Evolutionary conservation across 306 rosid genomes (phyloP).

Genomic region (Corylus heterophylla): DNA sequence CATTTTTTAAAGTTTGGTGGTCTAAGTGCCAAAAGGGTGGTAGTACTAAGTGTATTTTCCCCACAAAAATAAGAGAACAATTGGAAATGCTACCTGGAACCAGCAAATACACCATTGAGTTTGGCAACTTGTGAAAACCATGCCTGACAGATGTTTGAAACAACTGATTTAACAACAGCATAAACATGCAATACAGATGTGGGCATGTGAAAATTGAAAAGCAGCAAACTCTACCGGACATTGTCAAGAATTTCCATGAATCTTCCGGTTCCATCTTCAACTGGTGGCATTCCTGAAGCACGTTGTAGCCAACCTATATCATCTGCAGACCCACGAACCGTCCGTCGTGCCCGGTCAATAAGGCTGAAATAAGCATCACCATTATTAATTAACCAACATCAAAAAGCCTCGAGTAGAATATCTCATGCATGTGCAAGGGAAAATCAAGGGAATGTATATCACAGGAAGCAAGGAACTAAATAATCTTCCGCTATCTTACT

Average conservation of each 20-base stretch:
- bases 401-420: not conserved
- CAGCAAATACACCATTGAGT: constrained; percentile 84
- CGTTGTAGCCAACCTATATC: constrained; percentile 97
- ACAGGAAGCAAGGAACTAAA: constrained; percentile 7
- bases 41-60: too few relatives aligned
- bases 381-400: constrained; percentile 19
- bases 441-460: constrained; percentile 10
- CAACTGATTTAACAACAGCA: constrained; percentile 22
- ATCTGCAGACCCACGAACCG: constrained; percentile 91
- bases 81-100: constrained; percentile 73
- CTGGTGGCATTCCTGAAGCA: constrained; percentile 76
- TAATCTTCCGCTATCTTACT: not conserved
- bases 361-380: constrained; percentile 57
- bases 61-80: not conserved
- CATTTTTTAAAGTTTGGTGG: too few relatives aligned
- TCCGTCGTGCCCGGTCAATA: constrained; percentile 77
- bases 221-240: constrained; percentile 52
- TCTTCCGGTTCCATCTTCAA: constrained; percentile 86
- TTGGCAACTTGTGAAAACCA: constrained; percentile 88
- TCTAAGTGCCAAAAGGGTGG: too few relatives aligned
- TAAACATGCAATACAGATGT: constrained; percentile 12
- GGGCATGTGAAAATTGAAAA: constrained; percentile 16
- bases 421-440: constrained; percentile 3
- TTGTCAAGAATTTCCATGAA: constrained; percentile 72
- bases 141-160: constrained; percentile 62